A percentile compares a stretch with the other conserved stretches of the same genome.
Evolutionary conservation across 768 basidiomycete species (phyloP).

Genomic region (Suillus lakei): DNA sequence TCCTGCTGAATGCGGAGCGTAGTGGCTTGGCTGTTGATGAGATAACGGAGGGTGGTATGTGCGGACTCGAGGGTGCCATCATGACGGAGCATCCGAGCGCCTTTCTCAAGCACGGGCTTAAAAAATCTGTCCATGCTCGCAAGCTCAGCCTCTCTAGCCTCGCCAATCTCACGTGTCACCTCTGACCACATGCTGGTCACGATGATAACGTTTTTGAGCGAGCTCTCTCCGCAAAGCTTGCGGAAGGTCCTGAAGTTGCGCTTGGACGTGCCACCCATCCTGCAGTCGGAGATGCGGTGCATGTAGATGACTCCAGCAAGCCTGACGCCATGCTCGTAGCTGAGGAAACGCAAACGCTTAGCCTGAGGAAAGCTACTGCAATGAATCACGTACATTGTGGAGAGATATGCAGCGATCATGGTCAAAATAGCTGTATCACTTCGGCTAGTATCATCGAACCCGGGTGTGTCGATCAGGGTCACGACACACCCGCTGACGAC

Average conservation of each 20-base stretch:
- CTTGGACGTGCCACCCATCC: slow-evolving; percentile 52
- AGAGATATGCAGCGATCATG: slow-evolving; percentile 44
- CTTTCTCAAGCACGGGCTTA: slow-evolving; percentile 54
- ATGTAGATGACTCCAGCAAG: slow-evolving; percentile 60
- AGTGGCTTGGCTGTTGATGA: slow-evolving; percentile 45
- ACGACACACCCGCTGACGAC: slow-evolving; percentile 42
- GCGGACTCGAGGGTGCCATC: slow-evolving; percentile 45
- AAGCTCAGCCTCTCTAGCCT: slow-evolving; percentile 52
- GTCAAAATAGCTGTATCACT: slow-evolving; percentile 48
- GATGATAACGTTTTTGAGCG: slow-evolving; percentile 56
- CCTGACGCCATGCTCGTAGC: slow-evolving; percentile 40
- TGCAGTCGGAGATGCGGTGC: slow-evolving; percentile 56
- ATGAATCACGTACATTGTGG: slow-evolving; percentile 9
- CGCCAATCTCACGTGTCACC: slow-evolving; percentile 41
- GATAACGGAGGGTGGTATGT: slow-evolving; percentile 43
- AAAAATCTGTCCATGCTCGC: slow-evolving; percentile 48
- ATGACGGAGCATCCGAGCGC: slow-evolving; percentile 50
- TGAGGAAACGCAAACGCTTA: slow-evolving; percentile 5
- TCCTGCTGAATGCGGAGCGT: slow-evolving; percentile 59
- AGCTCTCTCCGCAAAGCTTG: slow-evolving; percentile 53
- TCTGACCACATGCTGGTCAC: slow-evolving; percentile 60
- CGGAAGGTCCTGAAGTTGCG: slow-evolving; percentile 56
- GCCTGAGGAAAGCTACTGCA: not conserved
- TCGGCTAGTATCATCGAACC: slow-evolving; percentile 52
- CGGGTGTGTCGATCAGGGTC: slow-evolving; percentile 57